Evolutionary conservation across 2,329 filamentous ascomycete genomes (phyloP).

Genomic region (Pestalotiopsis sp.): DNA sequence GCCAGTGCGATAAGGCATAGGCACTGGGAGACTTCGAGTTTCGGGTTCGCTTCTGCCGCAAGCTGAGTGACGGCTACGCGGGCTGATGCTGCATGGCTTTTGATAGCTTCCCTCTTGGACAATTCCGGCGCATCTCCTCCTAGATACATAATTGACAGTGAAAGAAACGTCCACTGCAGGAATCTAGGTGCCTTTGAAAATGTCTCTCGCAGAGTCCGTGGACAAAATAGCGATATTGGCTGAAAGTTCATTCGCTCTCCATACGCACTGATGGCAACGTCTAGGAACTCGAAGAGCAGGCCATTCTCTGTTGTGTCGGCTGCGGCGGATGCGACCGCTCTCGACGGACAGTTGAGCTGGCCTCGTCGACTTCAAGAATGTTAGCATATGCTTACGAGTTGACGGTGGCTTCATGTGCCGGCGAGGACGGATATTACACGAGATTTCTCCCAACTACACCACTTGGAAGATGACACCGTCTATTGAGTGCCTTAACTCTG

Average conservation of each 20-base stretch:
- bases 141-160: background rate
- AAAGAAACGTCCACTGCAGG: conserved; percentile 1
- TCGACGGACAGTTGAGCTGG: background rate
- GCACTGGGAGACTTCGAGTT: background rate
- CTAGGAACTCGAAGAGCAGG: background rate
- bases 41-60: background rate
- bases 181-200: background rate
- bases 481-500: background rate
- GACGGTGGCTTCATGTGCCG: background rate
- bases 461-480: background rate
- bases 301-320: background rate
- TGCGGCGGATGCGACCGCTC: background rate
- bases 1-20: background rate
- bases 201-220: background rate
- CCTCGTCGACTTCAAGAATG: background rate
- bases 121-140: background rate
- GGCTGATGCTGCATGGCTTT: background rate
- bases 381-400: background rate
- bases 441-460: background rate
- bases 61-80: background rate
- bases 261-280: background rate
- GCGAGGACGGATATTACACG: background rate
- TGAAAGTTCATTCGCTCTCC: background rate
- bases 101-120: background rate
- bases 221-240: background rate